Percentiles rank a stretch among this genome's conserved stretches.
Conservation (phyloP, 2,329 filamentous ascomycete species). For the Chrysoporthe austroafricana region DNA sequence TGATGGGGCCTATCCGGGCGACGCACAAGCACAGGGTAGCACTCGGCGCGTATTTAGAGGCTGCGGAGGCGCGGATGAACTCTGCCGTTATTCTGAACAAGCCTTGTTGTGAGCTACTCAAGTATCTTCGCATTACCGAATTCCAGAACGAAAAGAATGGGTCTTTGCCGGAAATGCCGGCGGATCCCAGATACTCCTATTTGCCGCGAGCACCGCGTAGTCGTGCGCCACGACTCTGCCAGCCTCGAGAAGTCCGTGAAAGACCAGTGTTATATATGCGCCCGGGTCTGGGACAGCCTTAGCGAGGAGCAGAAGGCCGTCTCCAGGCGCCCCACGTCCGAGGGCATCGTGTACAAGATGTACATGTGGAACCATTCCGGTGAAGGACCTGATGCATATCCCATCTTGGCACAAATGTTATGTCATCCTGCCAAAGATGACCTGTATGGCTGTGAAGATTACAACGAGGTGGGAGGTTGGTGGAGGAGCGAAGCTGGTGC, state of each 20-base stretch:
- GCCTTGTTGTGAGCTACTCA: too few relatives aligned
- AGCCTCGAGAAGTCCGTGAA: conserved; percentile 1
- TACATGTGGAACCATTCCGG: not conserved
- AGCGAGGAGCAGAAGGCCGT: conserved; percentile 15
- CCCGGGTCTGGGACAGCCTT: conserved; percentile 10
- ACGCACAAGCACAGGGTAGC: too few relatives aligned
- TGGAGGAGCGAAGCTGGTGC: not conserved
- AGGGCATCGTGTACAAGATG: conserved; percentile 4
- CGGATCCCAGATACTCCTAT: conserved; percentile 1
- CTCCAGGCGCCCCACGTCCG: not conserved
- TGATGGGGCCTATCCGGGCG: too few relatives aligned
- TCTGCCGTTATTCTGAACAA: too few relatives aligned
- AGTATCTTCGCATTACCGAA: too few relatives aligned
- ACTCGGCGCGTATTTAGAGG: too few relatives aligned
- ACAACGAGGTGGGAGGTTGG: not conserved
- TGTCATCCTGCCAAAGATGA: conserved; percentile 11
- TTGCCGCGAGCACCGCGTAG: not conserved
- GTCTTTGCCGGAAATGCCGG: conserved; percentile 16
- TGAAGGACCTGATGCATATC: too few relatives aligned
- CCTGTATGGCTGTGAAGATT: conserved; percentile 17
- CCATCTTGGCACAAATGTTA: not conserved
- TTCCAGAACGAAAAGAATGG: conserved; percentile 2
- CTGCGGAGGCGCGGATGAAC: too few relatives aligned
- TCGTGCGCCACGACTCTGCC: not conserved
- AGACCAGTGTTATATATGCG: conserved; percentile 10